Conservation (phyloP, 257 asterid genomes). For the Petunia axillaris region DNA sequence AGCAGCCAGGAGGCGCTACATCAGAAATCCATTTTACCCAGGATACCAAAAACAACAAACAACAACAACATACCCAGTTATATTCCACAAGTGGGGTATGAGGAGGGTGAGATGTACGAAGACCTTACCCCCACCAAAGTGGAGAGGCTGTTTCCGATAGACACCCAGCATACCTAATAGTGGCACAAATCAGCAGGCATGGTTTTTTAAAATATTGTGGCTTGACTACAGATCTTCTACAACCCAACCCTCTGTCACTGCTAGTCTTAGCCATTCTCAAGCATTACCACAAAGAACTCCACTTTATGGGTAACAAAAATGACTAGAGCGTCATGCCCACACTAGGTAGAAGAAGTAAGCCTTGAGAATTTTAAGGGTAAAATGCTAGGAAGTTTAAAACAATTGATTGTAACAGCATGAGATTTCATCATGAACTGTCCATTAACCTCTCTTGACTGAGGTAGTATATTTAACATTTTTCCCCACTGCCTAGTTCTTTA, state of each 20-base stretch:
- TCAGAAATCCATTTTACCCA: neutral
- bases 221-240: neutral
- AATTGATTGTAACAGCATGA: slow-evolving; percentile 3
- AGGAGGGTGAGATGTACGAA: too few relatives aligned
- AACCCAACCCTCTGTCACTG: neutral
- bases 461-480: neutral
- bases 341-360: slow-evolving; percentile 2
- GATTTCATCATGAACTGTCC: slow-evolving; percentile 8
- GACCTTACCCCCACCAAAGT: too few relatives aligned
- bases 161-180: neutral
- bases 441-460: neutral
- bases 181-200: neutral
- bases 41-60: neutral
- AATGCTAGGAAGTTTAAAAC: neutral
- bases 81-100: too few relatives aligned
- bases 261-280: slow-evolving; percentile 3
- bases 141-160: too few relatives aligned
- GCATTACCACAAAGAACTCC: neutral
- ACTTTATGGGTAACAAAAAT: slow-evolving; percentile 2
- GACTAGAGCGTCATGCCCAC: neutral
- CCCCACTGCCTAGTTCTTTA: neutral
- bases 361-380: neutral
- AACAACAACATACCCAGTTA: too few relatives aligned
- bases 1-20: neutral
- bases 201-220: neutral